These are phyloP conservation scores for Agastache rugosa DNA, from an alignment of 257 asterid species.

Conservation along the genomic window DNA sequence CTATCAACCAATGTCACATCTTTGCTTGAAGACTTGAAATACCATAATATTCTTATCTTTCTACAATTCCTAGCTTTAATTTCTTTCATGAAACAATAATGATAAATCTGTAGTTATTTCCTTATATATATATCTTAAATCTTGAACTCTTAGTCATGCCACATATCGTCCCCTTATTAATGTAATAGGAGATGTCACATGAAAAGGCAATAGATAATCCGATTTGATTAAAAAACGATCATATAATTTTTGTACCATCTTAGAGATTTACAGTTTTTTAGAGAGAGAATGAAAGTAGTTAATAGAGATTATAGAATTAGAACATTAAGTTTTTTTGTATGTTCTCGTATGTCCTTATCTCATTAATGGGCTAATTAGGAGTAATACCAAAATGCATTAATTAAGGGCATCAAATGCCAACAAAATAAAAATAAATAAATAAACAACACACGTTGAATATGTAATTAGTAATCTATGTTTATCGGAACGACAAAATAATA, in stretches of 20 bases:
- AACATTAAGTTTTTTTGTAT: neutral
- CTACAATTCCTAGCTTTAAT: neutral
- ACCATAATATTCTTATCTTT: conserved; percentile 15
- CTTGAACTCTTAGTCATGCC: no score
- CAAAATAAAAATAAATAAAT: neutral
- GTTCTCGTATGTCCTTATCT: neutral
- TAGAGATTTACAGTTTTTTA: neutral
- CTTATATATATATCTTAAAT: no score
- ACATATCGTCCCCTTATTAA: no score
- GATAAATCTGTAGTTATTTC: neutral
- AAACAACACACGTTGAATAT: neutral
- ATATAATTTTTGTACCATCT: neutral
- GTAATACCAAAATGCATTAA: neutral
- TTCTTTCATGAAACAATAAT: neutral
- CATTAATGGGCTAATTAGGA: neutral
- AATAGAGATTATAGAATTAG: neutral
- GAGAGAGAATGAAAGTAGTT: neutral
- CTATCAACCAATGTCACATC: conserved; percentile 7
- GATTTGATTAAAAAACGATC: neutral
- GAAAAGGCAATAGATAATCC: no score
- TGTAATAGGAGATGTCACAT: no score
- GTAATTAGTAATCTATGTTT: neutral
- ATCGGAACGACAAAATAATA: neutral
- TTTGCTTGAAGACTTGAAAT: conserved; percentile 10
- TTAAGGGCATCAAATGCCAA: neutral